Base-by-base conservation (phyloP, 176 grass and related monocot genomes). In the Zizania latifolia region DNA sequence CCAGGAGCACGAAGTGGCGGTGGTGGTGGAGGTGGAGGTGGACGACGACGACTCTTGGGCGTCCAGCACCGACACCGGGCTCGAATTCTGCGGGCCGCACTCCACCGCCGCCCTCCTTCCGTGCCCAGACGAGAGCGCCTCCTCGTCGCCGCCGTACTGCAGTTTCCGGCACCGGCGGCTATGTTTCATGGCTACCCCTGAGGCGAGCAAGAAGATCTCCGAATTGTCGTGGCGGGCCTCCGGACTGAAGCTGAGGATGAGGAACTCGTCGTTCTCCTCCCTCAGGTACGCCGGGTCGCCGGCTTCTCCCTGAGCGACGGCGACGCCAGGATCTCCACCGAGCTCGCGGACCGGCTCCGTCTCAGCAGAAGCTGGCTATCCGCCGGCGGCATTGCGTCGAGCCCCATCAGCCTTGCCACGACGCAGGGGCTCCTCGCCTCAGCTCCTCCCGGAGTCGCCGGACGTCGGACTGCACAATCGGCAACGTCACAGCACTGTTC, bases 361-460 rank as follows among this genome's bases (percentile, higher is more conserved):
- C 1, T 33, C 51, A 57, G 27, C 0, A 8, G 77, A 27, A 9
- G 9, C 22, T 45, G 60, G 38, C 46, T 54, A 16, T 11, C 15
- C 57, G 34, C 2, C 41, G 59, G 21, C 17, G 89, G 92, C 92
- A 99, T 90, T 6, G 89, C 71, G 74, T 95, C 89, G 24, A 99
- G 73, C 33, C 96, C 96, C 96, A 99, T 99, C 12, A 99, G 62
- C 31, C 96, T 81, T 2, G 92, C 96, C 79, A 99, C 96, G n/a
- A 99, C 77, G 82, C 68, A 79, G 21, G 96, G 96, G 55, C 81
- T 90, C 69, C 51, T 39, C 10, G 44, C 31, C 2, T 59, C 78
- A 67, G 22, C 12, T n/a, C 0, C 10, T 5, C 7, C 30, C 51
- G 62, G 10, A 4, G 11, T n/a, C n/a, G n/a, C 22, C 68, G 37